phyloP scores from a whole-genome alignment of 1,284 basidiomycete species.

The Xanthoconium separans region DNA sequence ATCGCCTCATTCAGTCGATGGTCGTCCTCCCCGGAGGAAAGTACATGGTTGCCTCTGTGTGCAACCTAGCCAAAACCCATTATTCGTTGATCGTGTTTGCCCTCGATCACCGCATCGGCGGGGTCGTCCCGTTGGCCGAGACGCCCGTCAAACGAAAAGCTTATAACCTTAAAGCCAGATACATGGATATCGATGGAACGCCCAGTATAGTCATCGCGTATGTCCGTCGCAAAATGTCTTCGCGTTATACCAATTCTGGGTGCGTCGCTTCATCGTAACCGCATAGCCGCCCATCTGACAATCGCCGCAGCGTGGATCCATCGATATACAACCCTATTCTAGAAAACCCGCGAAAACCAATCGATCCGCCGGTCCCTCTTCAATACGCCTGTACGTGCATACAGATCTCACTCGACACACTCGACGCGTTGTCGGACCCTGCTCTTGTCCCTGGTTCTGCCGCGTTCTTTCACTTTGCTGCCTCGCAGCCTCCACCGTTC shows the following conservation, averaged over 20 bases:
- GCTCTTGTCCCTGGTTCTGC: constrained; percentile 40
- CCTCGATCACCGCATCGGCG: constrained; percentile 52
- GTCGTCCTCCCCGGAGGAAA: constrained; percentile 67
- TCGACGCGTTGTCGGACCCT: constrained; percentile 54
- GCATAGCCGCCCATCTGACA: background rate
- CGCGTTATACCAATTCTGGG: constrained; percentile 30
- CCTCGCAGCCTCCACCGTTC: constrained; percentile 41
- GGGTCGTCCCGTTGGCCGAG: constrained; percentile 50
- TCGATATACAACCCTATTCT: constrained; percentile 39
- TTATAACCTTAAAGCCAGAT: constrained; percentile 61
- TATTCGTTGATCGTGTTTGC: constrained; percentile 56
- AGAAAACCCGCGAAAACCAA: constrained; percentile 40
- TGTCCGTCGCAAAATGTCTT: constrained; percentile 37
- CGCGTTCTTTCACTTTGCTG: constrained; percentile 39
- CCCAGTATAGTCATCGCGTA: constrained; percentile 63
- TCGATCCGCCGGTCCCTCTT: constrained; percentile 49
- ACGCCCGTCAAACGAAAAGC: constrained; percentile 52
- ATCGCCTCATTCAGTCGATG: constrained; percentile 55
- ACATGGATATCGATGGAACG: constrained; percentile 47
- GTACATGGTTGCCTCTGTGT: constrained; percentile 61
- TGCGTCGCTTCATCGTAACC: constrained; percentile 15
- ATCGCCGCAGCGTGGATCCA: constrained; percentile 40
- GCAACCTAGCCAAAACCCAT: constrained; percentile 40
- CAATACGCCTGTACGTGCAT: constrained; percentile 51
- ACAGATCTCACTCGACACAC: constrained; percentile 44